Evolutionary conservation across 371 early-diverging fungal genomes (phyloP), one percentile per base, ranked within the genome.

Genomic region (Circinella minor): DNA sequence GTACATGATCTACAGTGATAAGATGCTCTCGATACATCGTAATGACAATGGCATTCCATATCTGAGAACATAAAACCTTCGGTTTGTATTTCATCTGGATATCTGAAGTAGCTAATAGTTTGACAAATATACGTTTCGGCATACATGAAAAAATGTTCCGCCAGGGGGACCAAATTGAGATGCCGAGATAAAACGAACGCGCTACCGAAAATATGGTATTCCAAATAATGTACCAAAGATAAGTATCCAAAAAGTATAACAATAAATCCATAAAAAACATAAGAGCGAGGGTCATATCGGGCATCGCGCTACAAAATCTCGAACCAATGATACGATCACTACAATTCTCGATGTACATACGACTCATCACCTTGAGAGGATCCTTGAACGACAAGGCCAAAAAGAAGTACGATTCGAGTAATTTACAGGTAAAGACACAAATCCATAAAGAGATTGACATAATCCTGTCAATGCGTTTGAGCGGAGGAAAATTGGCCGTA

Each of bases 181-280:
- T 87, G 39, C 95, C 95, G 15, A 93, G 87, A 61, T 91, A 89
- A 66, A 96, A 93, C 1, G 95, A 90, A 54, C 90, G 84, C 27
- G 89, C 88, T 27, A 94, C 93, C 0, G 94, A 93, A 67, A 94
- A 92, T 38, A 92, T 74, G 3, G 92, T 90, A 78, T 90, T 94
- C 91, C 92, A 93, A 62, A 94, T 91, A 54, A 94, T 93, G 74
- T 94, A 96, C 96, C 96, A 96, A 51, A 96, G 84, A 72, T 95
- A 96, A 0, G 96, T 94, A 68, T 95, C 96, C 75, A 95, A 78
- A 80, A 95, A 95, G 79, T 93, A 95, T 36, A 96, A 85, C 9
- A 91, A 83, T 49, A 94, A 70, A 65, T 93, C 90, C 69, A 93
- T 87, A 62, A 93, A 74, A 76, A 94, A 88, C 93, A 96, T 91